Percentiles rank a stretch among this genome's conserved stretches.
phyloP scores from a whole-genome alignment of 306 rosid species.

The Dryas alaskensis region DNA sequence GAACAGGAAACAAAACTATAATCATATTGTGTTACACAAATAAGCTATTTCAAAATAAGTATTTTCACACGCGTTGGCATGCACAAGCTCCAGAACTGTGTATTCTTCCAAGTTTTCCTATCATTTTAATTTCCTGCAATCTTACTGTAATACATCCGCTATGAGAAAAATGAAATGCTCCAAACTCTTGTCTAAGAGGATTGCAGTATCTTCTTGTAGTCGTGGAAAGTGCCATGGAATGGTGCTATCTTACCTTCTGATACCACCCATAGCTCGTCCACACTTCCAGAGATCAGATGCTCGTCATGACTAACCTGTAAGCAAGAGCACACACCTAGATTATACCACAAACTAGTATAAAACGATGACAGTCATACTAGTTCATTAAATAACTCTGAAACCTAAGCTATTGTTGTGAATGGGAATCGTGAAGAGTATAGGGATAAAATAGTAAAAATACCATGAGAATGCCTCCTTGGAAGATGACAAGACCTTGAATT shows the following conservation, averaged over 20 bases:
- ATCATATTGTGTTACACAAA: not conserved
- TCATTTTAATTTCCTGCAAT: not conserved
- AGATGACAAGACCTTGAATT: constrained; percentile 96
- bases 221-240: constrained; percentile 80
- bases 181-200: constrained; percentile 38
- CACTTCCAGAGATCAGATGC: constrained; percentile 97
- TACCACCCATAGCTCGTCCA: constrained; percentile 95
- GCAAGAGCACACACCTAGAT: constrained; percentile 15
- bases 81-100: not conserved
- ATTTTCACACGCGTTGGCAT: not conserved
- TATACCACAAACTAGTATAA: not conserved
- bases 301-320: constrained; percentile 97
- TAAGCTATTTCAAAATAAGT: not conserved
- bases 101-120: not conserved
- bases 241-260: constrained; percentile 79
- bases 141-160: not conserved
- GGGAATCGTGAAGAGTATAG: not conserved
- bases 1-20: not conserved
- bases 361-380: not conserved
- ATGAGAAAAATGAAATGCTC: not conserved
- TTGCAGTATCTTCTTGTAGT: constrained; percentile 84
- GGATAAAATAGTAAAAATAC: constrained; percentile 33
- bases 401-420: not conserved
- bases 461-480: constrained; percentile 99
- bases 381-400: not conserved